Base-by-base conservation (phyloP, 805 yeast species). In the Cyberlindnera misumaiensis region DNA sequence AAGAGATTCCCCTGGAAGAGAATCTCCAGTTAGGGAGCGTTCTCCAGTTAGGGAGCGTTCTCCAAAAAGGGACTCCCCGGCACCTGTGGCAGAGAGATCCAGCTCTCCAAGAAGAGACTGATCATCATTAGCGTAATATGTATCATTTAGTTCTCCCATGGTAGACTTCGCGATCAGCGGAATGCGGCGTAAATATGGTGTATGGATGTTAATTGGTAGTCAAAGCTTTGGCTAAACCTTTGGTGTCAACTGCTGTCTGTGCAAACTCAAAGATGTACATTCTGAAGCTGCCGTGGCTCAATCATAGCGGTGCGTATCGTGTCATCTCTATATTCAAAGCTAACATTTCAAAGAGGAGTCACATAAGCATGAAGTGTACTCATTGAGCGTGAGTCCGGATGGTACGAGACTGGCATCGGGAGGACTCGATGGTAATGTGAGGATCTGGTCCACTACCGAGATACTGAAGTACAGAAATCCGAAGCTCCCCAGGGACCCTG, bases 361-460 rank as follows among this genome's bases (percentile, higher is more conserved):
- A 49, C 72, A 85, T 43, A 76, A 75, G 48, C 79, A 80, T 52
- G 97, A 90, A 55, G 83, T 94, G 12, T 93, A 88, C 56, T 78
- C 97, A 1, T 73, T 89, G 5, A 77, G 79, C 39, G 80, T 85
- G 4, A 81, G 85, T 45, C 76, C 86, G 0, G 95, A 87, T 62
- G 96, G 96, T 1, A 59, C 77, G 34, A 65, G 96, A 40, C 58
- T 90, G 18, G 98, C 97, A 1, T 81, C 97, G 1, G 98, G 97
- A 13, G 98, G 97, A 1, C 62, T 83, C 29, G 90, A 90, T 62
- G 96, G 97, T 1, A 87, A 86, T 49, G 87, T 93, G 32, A 74
- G 90, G 45, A 83, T 90, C 33, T 90, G 98, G 98, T 78, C 82
- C 11, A 64, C 77, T 7, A 71, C 67, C 5, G 73, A 82, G 10